Evolutionary conservation across 2,329 filamentous ascomycete genomes (phyloP), one percentile per base, ranked within the genome.

Genomic region (Metarhizium humberi): DNA sequence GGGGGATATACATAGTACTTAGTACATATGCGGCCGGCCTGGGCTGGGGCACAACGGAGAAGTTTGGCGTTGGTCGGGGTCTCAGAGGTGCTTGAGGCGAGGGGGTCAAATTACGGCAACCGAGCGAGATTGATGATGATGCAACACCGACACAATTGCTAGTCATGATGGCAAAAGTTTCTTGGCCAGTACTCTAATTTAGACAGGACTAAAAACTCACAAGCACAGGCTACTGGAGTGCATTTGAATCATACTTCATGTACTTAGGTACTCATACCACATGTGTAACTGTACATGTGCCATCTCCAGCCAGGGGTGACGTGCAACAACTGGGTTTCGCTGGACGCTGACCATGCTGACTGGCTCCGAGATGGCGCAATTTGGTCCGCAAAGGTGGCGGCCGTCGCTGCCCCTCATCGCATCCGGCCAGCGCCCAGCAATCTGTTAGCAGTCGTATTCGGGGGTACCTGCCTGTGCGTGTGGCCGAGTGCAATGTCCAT

Each of bases 321-420:
- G 25, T 25, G 25, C 25, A 25, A 25, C 25, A 25, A 25, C 25
- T 25, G 25, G 25, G 25, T 34, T 11, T 11, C 32, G 32, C 10
- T 7, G 7, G 6, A 7, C 3, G 32, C 32, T 34, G 32, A 3
- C 48, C 38, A 36, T 30, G 51, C 42, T 46, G 36, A 52, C 34
- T 49, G 16, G 42, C 29, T 34, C 30, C 25, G 38, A 20, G 53
- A 57, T 57, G 50, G 56, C 56, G 56, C 53, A 57, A 57, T 57
- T 30, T 50, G 20, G 51, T 25, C 46, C 36, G n/a, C 4, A 45
- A 36, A 43, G 50, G 50, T 42, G n/a, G 50, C 20, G 7, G 45
- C 25, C 45, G 20, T 51, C 30, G 36, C 18, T 20, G 36, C 51
- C 55, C 25, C 55, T 51, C 47, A 55, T 45, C 47, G 36, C 51